Base-by-base conservation (phyloP, 352 stramenopile genomes). In the Phytophthora idaei region DNA sequence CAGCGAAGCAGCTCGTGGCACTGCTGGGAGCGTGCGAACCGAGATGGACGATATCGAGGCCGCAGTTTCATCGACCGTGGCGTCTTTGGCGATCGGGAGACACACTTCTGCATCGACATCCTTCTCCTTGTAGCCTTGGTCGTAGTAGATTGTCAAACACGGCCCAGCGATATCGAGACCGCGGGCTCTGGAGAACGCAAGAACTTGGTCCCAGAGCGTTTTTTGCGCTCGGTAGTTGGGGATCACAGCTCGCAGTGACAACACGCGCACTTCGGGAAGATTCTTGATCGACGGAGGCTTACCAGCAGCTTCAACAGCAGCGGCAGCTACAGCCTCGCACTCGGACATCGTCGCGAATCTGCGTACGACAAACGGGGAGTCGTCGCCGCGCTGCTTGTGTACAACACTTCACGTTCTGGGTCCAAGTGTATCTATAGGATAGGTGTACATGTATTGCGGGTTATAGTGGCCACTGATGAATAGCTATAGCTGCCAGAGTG, bases 81-180 rank as follows among this genome's bases (percentile, higher is more conserved):
- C 61, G 37, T 79, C 50, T 0, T 57, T 32, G n/a, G 57, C 54
- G 54, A 81, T 76, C 0, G 71, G 77, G 11, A 81, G 55, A 61
- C 77, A 85, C 14, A 81, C 77, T 29, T 85, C 77, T 8, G 67
- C 71, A 47, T 85, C 72, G 1, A 85, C 74, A 56, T 83, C 72
- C n/a, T 57, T 71, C 42, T 68, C 57, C 56, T 80, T 83, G 72
- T 65, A 81, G 21, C 67, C 77, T 47, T 59, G 54, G 15, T 83
- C 72, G 44, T 80, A 74, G 67, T 80, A 83, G 49, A 79, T 67
- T 15, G 66, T 69, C 21, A 83, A 74, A 53, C 72, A 79, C 0
- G 74, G 61, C 2, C 63, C 64, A 9, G 56, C 57, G 12, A 72
- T 63, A 5, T 37, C 21, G 41, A 81, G 46, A 3, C 55, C 54